Evolutionary conservation across 495 filamentous ascomycete species (phyloP), one percentile per base, ranked within the genome.

Genomic region (Neurospora pannonica): DNA sequence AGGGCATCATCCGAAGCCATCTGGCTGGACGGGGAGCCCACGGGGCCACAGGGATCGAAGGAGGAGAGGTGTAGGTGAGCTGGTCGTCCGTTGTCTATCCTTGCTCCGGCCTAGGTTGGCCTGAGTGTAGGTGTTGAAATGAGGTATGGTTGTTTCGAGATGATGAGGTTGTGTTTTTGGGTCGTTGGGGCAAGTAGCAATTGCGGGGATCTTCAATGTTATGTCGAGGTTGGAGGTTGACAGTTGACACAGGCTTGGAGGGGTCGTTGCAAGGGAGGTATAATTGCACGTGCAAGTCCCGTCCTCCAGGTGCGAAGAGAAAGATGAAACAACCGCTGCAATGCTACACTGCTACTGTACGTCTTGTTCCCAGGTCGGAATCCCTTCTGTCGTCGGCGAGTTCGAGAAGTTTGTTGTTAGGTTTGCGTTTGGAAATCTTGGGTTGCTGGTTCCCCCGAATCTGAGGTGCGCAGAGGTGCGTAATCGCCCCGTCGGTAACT

Each of bases 1-100:
- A 87, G 75, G 21, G 80, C 78, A 70, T 88, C 86, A 75, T 88
- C 85, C 42, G 85, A 86, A 38, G 80, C 82, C 80, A 85, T 85
- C 70, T 72, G 71, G 48, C 54, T 67, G 54, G 54, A 36, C 54
- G 54, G 54, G 54, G 28, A 34, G 28, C 39, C 34, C 4, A 36
- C 31, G 34, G 21, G 21, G 31, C 13, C 17, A 72, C 2, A 17
- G 5, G 74, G 11, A 19, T 38, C 24, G 19, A 54, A 46, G 0
- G 62, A 76, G 38, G 71, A 4, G 36, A 31, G 36, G n/a, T 28
- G 8, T 19, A 38, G 70, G 46, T 38, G 21, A 28, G 21, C 11
- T 28, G 72, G 71, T 38, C 54, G 28, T 67, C 28, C 6, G 54
- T 67, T 34, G 13, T 67, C 48, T 67, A 67, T 31, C 28, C 21